phyloP scores from a whole-genome alignment of 2,329 filamentous ascomycete species.

The Aspergillus sp. region DNA sequence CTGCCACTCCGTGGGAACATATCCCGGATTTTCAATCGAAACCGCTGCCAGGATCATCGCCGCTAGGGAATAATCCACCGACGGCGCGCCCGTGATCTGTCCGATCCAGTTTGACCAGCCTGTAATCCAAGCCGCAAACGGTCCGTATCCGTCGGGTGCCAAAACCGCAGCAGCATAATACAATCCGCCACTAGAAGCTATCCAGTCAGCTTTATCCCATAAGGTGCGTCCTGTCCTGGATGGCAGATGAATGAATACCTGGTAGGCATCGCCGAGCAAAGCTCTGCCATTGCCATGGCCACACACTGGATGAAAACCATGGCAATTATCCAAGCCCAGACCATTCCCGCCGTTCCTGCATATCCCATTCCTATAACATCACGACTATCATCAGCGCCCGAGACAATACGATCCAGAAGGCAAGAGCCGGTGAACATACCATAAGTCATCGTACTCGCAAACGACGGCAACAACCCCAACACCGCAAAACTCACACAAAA shows the following conservation, averaged over 20 bases:
- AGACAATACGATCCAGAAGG: neutral
- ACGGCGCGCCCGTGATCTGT: conserved; percentile 59
- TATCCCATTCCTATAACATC: conserved; percentile 41
- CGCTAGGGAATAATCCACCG: conserved; percentile 57
- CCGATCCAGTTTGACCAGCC: conserved; percentile 64
- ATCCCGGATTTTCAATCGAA: conserved; percentile 60
- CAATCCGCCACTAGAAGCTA: conserved; percentile 48
- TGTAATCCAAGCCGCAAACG: conserved; percentile 60
- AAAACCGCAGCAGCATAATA: conserved; percentile 68
- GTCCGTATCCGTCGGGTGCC: conserved; percentile 57
- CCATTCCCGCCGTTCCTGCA: conserved; percentile 55
- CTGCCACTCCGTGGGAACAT: conserved; percentile 57
- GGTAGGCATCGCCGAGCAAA: conserved; percentile 66
- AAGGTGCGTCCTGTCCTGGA: neutral
- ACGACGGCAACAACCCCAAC: conserved; percentile 60
- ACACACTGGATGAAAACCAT: conserved; percentile 66
- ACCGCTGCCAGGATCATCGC: conserved; percentile 64
- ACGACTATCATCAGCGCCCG: neutral
- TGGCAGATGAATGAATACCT: conserved; percentile 29
- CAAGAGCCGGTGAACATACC: conserved; percentile 35
- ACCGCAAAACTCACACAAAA: conserved; percentile 70
- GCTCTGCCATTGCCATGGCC: conserved; percentile 60
- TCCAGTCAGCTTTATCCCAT: neutral
- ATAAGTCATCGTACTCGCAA: conserved; percentile 64
- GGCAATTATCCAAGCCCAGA: conserved; percentile 67